A percentile compares a stretch with the other conserved stretches of the same genome.
phyloP scores from a whole-genome alignment of 2,329 filamentous ascomycete species.

The Onygenales sp. region DNA sequence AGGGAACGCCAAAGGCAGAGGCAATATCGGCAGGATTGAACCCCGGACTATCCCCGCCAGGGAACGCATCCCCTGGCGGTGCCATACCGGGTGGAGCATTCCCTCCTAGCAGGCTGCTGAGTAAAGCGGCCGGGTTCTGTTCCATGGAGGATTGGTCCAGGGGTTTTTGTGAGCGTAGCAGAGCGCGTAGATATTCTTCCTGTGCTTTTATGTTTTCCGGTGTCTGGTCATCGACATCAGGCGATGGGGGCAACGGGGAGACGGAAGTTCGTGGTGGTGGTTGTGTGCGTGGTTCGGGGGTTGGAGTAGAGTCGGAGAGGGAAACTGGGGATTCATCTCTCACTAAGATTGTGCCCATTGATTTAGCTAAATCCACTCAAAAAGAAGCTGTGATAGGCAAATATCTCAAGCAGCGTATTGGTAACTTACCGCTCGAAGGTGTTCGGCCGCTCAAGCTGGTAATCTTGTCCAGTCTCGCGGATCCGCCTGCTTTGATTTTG shows the following conservation, averaged over 20 bases:
- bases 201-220: slow-evolving; percentile 28
- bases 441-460: slow-evolving; percentile 48
- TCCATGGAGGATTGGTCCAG: slow-evolving; percentile 12
- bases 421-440: slow-evolving; percentile 20
- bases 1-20: slow-evolving; percentile 35
- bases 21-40: slow-evolving; percentile 21
- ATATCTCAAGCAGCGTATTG: background rate
- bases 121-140: slow-evolving; percentile 26
- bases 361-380: background rate
- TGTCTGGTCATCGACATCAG: slow-evolving; percentile 18
- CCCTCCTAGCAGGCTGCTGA: slow-evolving; percentile 27
- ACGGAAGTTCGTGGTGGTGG: slow-evolving; percentile 10
- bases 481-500: slow-evolving; percentile 50
- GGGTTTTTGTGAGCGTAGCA: slow-evolving; percentile 26
- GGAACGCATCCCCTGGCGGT: slow-evolving; percentile 11
- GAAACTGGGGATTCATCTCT: slow-evolving; percentile 14
- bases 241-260: slow-evolving; percentile 5
- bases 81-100: slow-evolving; percentile 9
- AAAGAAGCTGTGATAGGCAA: background rate
- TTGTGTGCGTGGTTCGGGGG: slow-evolving; percentile 9
- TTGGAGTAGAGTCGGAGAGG: slow-evolving; percentile 7
- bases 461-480: slow-evolving; percentile 52
- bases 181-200: slow-evolving; percentile 33
- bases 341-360: slow-evolving; percentile 10
- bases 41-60: slow-evolving; percentile 15